phyloP scores from a whole-genome alignment of 2,329 filamentous ascomycete genomes.

The Penicillium sp. region DNA sequence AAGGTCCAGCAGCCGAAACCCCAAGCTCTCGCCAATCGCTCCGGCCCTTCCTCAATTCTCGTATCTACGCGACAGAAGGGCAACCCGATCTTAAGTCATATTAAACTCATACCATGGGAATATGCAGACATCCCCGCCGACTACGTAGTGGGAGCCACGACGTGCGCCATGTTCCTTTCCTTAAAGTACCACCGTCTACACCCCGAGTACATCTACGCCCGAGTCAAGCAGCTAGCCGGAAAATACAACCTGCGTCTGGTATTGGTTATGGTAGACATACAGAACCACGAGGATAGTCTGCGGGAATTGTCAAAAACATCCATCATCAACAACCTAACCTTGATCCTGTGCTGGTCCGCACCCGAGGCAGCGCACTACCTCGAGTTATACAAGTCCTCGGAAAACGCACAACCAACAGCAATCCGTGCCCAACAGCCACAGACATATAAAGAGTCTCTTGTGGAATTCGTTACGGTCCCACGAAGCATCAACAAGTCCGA shows the following conservation, averaged over 20 bases:
- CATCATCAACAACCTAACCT: slow-evolving; percentile 85
- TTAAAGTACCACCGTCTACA: slow-evolving; percentile 97
- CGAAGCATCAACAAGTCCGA: slow-evolving; percentile 93
- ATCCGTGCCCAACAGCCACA: slow-evolving; percentile 85
- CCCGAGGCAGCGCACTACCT: slow-evolving; percentile 92
- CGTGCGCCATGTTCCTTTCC: slow-evolving; percentile 88
- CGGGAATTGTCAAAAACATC: slow-evolving; percentile 92
- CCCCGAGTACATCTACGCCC: slow-evolving; percentile 95
- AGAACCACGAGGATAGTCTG: slow-evolving; percentile 86
- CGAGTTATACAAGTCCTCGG: slow-evolving; percentile 92
- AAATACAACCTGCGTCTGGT: slow-evolving; percentile 86
- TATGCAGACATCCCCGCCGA: slow-evolving; percentile 96
- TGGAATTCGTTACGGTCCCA: slow-evolving; percentile 90
- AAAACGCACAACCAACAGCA: slow-evolving; percentile 77
- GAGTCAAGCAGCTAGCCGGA: slow-evolving; percentile 79
- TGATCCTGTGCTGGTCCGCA: slow-evolving; percentile 92
- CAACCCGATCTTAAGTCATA: slow-evolving; percentile 83
- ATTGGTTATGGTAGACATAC: slow-evolving; percentile 90
- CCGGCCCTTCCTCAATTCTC: slow-evolving; percentile 74
- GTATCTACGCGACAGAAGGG: slow-evolving; percentile 93
- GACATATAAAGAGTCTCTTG: slow-evolving; percentile 80
- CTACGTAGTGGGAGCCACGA: slow-evolving; percentile 83
- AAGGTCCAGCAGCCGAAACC: slow-evolving; percentile 85
- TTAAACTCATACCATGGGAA: slow-evolving; percentile 87
- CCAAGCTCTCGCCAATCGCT: slow-evolving; percentile 71